phyloP scores from a whole-genome alignment of 108 stramenopile genomes.

The Stephanodiscus triporus region DNA sequence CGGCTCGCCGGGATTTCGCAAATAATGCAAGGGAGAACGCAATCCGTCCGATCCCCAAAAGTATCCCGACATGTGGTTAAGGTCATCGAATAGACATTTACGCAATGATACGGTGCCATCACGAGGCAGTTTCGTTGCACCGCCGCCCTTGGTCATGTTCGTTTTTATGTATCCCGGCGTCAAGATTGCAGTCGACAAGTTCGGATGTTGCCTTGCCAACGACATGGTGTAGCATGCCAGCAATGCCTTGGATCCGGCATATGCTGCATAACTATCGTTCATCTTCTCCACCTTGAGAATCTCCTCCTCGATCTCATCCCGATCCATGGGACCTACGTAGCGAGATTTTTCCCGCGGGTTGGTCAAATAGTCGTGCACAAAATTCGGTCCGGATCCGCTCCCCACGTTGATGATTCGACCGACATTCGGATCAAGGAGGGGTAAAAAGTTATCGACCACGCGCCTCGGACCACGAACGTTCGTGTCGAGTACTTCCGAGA shows the following conservation, averaged over 20 bases:
- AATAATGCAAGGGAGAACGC: slow-evolving; percentile 60
- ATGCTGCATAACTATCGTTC: slow-evolving; percentile 29
- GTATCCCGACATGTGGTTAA: slow-evolving; percentile 47
- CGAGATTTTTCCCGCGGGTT: slow-evolving; percentile 21
- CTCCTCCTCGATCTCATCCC: slow-evolving; percentile 49
- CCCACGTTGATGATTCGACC: slow-evolving; percentile 73
- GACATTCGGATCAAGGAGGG: slow-evolving; percentile 35
- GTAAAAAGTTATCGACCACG: slow-evolving; percentile 58
- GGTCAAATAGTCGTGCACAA: slow-evolving; percentile 13
- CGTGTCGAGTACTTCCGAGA: slow-evolving; percentile 53
- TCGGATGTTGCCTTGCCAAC: slow-evolving; percentile 53
- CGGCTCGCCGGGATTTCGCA: slow-evolving; percentile 75
- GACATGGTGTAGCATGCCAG: slow-evolving; percentile 60
- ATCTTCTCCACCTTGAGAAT: slow-evolving; percentile 17
- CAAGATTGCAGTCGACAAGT: slow-evolving; percentile 49
- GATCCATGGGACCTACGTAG: slow-evolving; percentile 31
- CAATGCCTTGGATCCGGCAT: slow-evolving; percentile 63
- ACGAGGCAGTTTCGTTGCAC: slow-evolving; percentile 58
- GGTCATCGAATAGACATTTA: slow-evolving; percentile 49
- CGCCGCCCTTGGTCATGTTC: slow-evolving; percentile 54
- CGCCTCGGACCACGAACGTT: slow-evolving; percentile 65
- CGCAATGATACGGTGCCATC: slow-evolving; percentile 53
- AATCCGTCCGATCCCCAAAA: slow-evolving; percentile 72
- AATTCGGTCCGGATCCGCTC: slow-evolving; percentile 59
- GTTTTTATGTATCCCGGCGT: slow-evolving; percentile 75